phyloP scores from a whole-genome alignment of 129 eudicot species.

The Lactuca sativa region DNA sequence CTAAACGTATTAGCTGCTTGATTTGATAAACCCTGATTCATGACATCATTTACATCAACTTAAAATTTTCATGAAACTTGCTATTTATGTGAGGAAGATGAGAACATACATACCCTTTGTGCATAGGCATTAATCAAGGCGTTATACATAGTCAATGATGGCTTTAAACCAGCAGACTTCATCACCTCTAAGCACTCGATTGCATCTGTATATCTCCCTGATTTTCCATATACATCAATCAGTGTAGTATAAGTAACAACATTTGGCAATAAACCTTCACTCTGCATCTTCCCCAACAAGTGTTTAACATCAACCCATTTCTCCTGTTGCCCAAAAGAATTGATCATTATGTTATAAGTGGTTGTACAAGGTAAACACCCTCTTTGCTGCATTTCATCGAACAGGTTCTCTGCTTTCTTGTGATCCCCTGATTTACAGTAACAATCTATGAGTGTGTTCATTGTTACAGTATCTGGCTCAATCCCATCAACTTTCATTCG shows the following conservation, averaged over 20 bases:
- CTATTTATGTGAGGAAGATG: neutral
- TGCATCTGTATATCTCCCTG: constrained; percentile 86
- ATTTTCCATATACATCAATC: constrained; percentile 78
- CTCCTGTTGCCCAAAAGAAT: constrained; percentile 77
- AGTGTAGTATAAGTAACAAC: constrained; percentile 89
- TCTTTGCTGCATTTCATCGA: constrained; percentile 63
- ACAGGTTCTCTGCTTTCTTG: constrained; percentile 65
- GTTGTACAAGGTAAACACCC: constrained; percentile 81
- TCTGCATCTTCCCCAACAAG: constrained; percentile 79
- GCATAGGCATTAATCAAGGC: constrained; percentile 98
- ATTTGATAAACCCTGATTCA: constrained; percentile 78
- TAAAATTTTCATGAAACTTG: neutral
- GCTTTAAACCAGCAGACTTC: constrained; percentile 82
- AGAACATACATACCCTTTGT: constrained; percentile 56
- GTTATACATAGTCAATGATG: constrained; percentile 90
- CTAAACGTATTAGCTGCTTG: constrained; percentile 86
- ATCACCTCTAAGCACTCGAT: constrained; percentile 91
- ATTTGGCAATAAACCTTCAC: constrained; percentile 85
- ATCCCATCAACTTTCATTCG: constrained; percentile 83
- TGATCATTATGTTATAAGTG: constrained; percentile 86
- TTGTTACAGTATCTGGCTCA: constrained; percentile 84
- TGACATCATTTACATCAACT: neutral
- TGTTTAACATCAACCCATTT: constrained; percentile 71
- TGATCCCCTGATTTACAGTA: constrained; percentile 79
- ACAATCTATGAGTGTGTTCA: constrained; percentile 90